A percentile compares a stretch with the other conserved stretches of the same genome.
Evolutionary conservation across 2,329 filamentous ascomycete genomes (phyloP).

Genomic region (Curvularia spicifera): DNA sequence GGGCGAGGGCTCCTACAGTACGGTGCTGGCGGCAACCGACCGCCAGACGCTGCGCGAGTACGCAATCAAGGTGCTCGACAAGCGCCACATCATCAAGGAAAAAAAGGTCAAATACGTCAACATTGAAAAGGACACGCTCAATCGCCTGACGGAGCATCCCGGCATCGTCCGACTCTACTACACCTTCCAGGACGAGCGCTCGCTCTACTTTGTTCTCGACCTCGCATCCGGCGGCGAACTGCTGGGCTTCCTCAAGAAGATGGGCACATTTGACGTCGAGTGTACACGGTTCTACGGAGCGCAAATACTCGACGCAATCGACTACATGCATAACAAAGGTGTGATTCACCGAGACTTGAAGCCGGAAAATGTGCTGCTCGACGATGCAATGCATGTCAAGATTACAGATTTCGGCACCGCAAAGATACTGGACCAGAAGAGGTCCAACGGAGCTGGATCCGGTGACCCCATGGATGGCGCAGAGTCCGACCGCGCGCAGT

Average conservation of each 20-base stretch:
- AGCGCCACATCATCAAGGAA: conserved; percentile 99
- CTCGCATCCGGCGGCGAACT: conserved; percentile 91
- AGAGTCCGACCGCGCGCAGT: conserved; percentile 79
- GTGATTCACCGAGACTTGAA: conserved; percentile 97
- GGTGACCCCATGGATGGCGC: conserved; percentile 61
- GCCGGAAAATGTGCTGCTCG: conserved; percentile 93
- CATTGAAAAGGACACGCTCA: conserved; percentile 98
- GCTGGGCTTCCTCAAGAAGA: conserved; percentile 90
- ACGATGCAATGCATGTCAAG: conserved; percentile 96
- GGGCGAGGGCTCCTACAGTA: conserved; percentile 97
- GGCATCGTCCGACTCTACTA: conserved; percentile 97
- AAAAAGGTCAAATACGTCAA: conserved; percentile 99
- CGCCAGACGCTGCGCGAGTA: conserved; percentile 94
- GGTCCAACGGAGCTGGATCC: conserved; percentile 51
- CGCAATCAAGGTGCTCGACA: conserved; percentile 97
- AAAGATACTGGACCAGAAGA: conserved; percentile 75
- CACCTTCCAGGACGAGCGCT: conserved; percentile 96
- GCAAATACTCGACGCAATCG: conserved; percentile 93
- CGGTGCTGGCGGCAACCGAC: conserved; percentile 90
- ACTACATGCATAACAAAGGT: conserved; percentile 96
- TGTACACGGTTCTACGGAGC: conserved; percentile 94
- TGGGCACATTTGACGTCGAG: conserved; percentile 91
- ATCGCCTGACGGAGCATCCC: conserved; percentile 93
- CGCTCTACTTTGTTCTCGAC: conserved; percentile 95
- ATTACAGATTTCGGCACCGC: conserved; percentile 99